Evolutionary conservation across 164 flowering plant genomes (phyloP).

Genomic region (Paratinospora sagittata): DNA sequence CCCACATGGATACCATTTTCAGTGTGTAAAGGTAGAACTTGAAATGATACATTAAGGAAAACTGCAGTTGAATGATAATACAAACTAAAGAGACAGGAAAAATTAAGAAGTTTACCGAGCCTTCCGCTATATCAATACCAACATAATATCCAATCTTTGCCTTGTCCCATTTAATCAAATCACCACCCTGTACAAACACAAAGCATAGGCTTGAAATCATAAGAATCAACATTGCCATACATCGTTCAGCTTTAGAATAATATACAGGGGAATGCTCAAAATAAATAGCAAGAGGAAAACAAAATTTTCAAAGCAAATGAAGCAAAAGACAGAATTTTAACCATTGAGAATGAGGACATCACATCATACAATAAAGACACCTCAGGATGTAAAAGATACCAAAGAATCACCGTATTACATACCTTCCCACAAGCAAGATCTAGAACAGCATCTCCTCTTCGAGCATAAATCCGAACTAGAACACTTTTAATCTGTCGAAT

Average conservation of each 20-base stretch:
- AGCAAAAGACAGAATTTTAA: background rate
- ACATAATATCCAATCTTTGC: constrained; percentile 91
- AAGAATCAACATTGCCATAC: background rate
- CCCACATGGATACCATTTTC: background rate
- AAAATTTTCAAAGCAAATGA: background rate
- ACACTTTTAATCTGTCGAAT: constrained; percentile 84
- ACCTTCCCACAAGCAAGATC: constrained; percentile 99
- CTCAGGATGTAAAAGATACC: background rate
- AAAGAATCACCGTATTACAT: background rate
- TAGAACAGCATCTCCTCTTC: constrained; percentile 78
- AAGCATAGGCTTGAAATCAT: background rate
- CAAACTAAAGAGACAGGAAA: background rate
- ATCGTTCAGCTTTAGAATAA: background rate
- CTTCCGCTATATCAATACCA: constrained; percentile 94
- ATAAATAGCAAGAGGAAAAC: background rate
- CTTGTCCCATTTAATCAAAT: constrained; percentile 97
- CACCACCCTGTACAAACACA: constrained; percentile 66
- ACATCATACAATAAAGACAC: background rate
- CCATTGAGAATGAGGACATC: background rate
- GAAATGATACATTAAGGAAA: background rate
- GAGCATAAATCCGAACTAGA: constrained; percentile 78
- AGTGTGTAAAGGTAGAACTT: background rate
- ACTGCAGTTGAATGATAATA: background rate
- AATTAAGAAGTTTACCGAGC: constrained; percentile 61
- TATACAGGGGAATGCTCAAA: background rate